Percentiles rank a stretch among this genome's conserved stretches.
These are phyloP conservation scores for Septoria petroselini DNA, from an alignment of 2,329 filamentous ascomycete genomes.

Conservation along the genomic window DNA sequence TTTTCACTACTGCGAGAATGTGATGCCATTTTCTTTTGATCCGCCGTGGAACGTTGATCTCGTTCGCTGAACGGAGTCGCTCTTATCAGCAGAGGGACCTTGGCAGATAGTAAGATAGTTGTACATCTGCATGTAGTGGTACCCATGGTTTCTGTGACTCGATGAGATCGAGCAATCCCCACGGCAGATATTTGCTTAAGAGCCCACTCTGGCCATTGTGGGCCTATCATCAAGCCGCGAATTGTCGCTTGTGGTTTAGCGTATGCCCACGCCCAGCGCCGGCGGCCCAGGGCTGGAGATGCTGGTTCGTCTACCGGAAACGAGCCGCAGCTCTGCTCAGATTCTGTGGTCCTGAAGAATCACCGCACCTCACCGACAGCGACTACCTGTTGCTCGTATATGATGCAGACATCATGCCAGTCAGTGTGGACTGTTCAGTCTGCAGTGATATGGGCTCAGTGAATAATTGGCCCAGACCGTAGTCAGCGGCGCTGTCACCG, in stretches of 20 bases:
- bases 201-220: background rate
- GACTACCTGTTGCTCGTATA: too few species aligned
- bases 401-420: background rate
- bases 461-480: slow-evolving; percentile 25
- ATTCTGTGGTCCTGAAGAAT: too few species aligned
- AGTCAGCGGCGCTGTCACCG: slow-evolving; percentile 20
- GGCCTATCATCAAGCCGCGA: background rate
- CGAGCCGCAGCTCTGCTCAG: too few species aligned
- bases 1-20: slow-evolving; percentile 13
- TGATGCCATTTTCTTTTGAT: slow-evolving; percentile 9
- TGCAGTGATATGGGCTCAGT: slow-evolving; percentile 18
- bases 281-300: background rate
- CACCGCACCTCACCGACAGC: too few species aligned
- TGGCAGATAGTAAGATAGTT: slow-evolving; percentile 14
- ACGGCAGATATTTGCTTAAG: slow-evolving; percentile 1
- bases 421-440: background rate
- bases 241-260: background rate
- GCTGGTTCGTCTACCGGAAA: too few species aligned
- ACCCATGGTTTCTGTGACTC: slow-evolving; percentile 13
- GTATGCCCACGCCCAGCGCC: background rate
- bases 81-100: slow-evolving; percentile 9
- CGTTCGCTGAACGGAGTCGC: slow-evolving; percentile 8
- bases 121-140: slow-evolving; percentile 4
- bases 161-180: slow-evolving; percentile 17
- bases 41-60: slow-evolving; percentile 2